Percentiles rank a stretch among this genome's conserved stretches.
Evolutionary conservation across 495 filamentous ascomycete species (phyloP).

Genomic region (Eremomyces bilateralis): DNA sequence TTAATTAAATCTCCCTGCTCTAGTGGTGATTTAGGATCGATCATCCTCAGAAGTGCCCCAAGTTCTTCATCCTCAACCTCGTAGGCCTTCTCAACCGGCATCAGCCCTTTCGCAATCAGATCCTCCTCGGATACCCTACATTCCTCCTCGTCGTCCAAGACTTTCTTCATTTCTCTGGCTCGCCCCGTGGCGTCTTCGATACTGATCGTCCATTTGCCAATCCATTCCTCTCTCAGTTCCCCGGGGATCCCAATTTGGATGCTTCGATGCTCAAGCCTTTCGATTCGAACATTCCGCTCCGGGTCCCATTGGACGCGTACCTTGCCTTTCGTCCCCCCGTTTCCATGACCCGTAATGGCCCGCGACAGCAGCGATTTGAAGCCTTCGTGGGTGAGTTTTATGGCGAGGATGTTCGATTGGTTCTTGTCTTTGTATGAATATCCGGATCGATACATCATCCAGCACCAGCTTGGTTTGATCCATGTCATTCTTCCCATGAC

Average conservation of each 20-base stretch:
- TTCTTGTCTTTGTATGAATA: conserved; percentile 11
- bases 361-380: conserved; percentile 3
- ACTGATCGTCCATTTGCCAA: conserved; percentile 27
- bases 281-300: conserved; percentile 25
- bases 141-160: conserved; percentile 21
- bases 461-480: conserved; percentile 43
- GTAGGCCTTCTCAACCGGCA: conserved; percentile 28
- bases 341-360: neutral
- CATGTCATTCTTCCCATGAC: conserved; percentile 36
- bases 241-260: conserved; percentile 39
- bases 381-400: conserved; percentile 6
- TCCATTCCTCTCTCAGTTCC: conserved; percentile 22
- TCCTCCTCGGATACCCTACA: conserved; percentile 11
- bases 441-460: conserved; percentile 34
- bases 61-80: no score
- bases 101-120: conserved; percentile 18
- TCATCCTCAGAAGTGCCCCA: no score
- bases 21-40: no score
- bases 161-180: conserved; percentile 24
- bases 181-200: conserved; percentile 37
- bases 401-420: conserved; percentile 8
- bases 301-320: conserved; percentile 38
- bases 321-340: conserved; percentile 30
- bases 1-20: no score
- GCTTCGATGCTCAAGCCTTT: conserved; percentile 25